Base-by-base conservation (phyloP, 805 yeast species). In the Yamadazyma phyllophila region DNA sequence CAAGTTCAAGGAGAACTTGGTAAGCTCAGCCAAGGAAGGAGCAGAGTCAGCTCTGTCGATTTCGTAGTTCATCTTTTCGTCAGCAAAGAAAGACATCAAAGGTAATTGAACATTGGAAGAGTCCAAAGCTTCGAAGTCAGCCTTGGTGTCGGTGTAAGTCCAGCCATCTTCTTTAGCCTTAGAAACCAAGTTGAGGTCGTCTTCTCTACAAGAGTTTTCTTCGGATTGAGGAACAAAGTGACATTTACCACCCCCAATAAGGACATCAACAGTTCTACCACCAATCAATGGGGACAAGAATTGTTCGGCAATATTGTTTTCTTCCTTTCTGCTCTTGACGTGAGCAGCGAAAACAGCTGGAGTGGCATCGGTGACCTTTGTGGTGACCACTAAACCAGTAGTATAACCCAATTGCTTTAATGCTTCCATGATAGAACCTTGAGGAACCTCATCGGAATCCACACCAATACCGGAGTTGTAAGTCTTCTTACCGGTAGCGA, bases 341-440 rank as follows among this genome's bases (percentile, higher is more conserved):
- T 91, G 97, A 2, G 96, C 57, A 34, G 88, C 81, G 62, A 89
- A 91, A 0, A 91, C 81, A 10, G 96, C 97, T 0, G 97, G 97
- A 0, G 97, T 91, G 12, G 97, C 97, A 61, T 91, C 97, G 7
- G 97, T 88, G 52, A 91, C 78, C 51, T 95, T 77, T 0, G 97
- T 90, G 20, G 96, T 91, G 24, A 90, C 97, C 24, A 91, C 97
- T 40, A 91, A 69, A 0, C 97, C 97, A 0, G 97, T 91, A 54
- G 72, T 63, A 64, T 82, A 88, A 1, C 96, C 96, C 47, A 78
- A 71, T 45, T 83, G 68, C 59, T 91, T 90, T 57, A 92, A 82
- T 1, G 95, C 96, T 66, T 91, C 97, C 53, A 91, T 70, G 33
- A 91, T 66, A 2, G 96, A 88, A 5, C 96, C 97, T 60, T 96